Evolutionary conservation across 2,329 filamentous ascomycete species (phyloP).

Genomic region (Neocucurbitaria cava): DNA sequence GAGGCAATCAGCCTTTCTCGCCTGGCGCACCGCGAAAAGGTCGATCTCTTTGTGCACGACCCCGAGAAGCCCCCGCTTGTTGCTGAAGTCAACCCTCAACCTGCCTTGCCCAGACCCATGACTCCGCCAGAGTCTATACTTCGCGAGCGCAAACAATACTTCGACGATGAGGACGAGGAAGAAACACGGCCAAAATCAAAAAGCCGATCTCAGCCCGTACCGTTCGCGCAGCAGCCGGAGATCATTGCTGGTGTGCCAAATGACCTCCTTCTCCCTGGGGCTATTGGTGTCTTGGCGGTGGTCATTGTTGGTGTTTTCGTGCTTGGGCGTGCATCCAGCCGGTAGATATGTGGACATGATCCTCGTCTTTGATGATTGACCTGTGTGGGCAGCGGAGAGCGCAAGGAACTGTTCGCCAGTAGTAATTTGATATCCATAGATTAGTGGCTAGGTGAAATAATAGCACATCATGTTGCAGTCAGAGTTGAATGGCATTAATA

Average conservation of each 20-base stretch:
- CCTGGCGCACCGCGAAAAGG: slow-evolving; percentile 82
- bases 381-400: not conserved
- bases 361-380: not conserved
- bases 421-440: not conserved
- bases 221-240: slow-evolving; percentile 67
- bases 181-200: slow-evolving; percentile 54
- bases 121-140: slow-evolving; percentile 62
- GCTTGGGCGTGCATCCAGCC: slow-evolving; percentile 71
- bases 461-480: not conserved
- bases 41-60: slow-evolving; percentile 96
- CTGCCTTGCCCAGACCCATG: slow-evolving; percentile 56
- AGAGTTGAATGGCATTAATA: too few relatives aligned
- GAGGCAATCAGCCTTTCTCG: slow-evolving; percentile 88
- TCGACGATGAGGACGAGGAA: slow-evolving; percentile 66
- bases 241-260: slow-evolving; percentile 92
- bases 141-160: slow-evolving; percentile 56
- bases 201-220: slow-evolving; percentile 53
- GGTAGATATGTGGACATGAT: slow-evolving; percentile 1
- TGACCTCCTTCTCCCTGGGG: slow-evolving; percentile 89
- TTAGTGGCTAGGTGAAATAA: not conserved
- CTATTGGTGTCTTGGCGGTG: slow-evolving; percentile 92
- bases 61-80: slow-evolving; percentile 86
- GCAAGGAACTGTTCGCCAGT: not conserved
- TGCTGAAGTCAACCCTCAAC: slow-evolving; percentile 66
- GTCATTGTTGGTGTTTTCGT: slow-evolving; percentile 95